phyloP scores from a whole-genome alignment of 139 green algal genomes.

The Medakamo hakoo region DNA sequence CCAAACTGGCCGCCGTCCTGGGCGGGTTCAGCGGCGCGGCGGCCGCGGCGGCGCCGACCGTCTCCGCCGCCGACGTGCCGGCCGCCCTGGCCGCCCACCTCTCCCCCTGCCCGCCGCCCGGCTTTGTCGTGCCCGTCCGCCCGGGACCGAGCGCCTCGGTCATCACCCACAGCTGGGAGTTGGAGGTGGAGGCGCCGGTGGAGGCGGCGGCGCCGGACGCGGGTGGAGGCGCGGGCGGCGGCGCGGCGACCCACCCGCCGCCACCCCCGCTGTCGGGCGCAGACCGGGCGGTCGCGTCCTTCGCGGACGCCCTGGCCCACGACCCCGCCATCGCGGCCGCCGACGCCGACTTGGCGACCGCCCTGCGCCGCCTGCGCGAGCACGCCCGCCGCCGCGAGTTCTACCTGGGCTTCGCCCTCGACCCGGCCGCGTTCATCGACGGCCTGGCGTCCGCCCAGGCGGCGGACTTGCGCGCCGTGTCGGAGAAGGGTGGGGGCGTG shows the following conservation, averaged over 20 bases:
- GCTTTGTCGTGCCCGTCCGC: background rate
- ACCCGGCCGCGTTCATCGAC: conserved; percentile 57
- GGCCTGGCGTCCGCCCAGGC: conserved; percentile 38
- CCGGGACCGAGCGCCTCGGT: no score
- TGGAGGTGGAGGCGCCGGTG: conserved; percentile 23
- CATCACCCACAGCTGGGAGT: no score
- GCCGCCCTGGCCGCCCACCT: conserved; percentile 9
- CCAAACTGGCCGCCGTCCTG: conserved; percentile 11
- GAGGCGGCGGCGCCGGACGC: no score
- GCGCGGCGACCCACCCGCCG: no score
- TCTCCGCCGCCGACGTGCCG: conserved; percentile 8
- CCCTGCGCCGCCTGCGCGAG: conserved; percentile 14
- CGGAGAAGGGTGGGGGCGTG: conserved; percentile 1
- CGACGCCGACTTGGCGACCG: background rate
- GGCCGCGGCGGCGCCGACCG: no score
- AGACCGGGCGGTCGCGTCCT: background rate
- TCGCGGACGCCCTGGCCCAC: background rate
- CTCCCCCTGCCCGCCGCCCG: conserved; percentile 1
- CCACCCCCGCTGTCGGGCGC: background rate
- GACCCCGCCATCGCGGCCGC: background rate
- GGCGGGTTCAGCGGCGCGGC: no score
- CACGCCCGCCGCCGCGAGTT: conserved; percentile 35
- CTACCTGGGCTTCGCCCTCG: conserved; percentile 44
- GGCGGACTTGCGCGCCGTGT: conserved; percentile 11
- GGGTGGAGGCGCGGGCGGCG: no score